Percentiles rank a stretch among this genome's conserved stretches.
Evolutionary conservation across 176 grass and related monocot species (phyloP).

Genomic region (Eremochloa ophiuroides): DNA sequence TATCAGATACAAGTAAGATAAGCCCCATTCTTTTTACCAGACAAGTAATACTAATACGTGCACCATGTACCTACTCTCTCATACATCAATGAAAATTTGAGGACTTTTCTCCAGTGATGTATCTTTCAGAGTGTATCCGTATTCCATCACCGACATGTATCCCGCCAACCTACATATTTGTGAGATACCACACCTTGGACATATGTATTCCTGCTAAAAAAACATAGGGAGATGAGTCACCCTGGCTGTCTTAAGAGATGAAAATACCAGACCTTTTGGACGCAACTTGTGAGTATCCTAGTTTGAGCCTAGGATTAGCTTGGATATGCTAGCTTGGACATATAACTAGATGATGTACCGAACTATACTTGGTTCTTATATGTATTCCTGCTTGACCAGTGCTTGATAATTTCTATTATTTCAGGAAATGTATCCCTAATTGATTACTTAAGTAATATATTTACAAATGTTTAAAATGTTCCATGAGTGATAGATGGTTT

Average conservation of each 20-base stretch:
- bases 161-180: neutral
- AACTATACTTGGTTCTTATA: neutral
- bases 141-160: neutral
- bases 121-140: neutral
- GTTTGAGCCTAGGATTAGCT: neutral
- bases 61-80: neutral
- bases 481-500: neutral
- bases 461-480: neutral
- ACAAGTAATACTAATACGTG: conserved; percentile 40
- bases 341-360: neutral
- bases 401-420: neutral
- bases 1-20: too few species aligned
- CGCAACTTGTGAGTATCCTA: neutral
- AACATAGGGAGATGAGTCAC: neutral
- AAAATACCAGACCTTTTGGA: neutral
- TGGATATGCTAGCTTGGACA: too few species aligned
- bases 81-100: neutral
- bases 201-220: conserved; percentile 1
- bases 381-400: neutral
- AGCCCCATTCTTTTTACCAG: too few species aligned
- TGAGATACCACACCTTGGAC: neutral
- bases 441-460: neutral
- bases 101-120: neutral
- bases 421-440: conserved; percentile 13
- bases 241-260: neutral